Percentiles rank a stretch among this genome's conserved stretches.
Conservation (phyloP, 2,329 filamentous ascomycete species). For the Tolypocladium ophioglossoides region DNA sequence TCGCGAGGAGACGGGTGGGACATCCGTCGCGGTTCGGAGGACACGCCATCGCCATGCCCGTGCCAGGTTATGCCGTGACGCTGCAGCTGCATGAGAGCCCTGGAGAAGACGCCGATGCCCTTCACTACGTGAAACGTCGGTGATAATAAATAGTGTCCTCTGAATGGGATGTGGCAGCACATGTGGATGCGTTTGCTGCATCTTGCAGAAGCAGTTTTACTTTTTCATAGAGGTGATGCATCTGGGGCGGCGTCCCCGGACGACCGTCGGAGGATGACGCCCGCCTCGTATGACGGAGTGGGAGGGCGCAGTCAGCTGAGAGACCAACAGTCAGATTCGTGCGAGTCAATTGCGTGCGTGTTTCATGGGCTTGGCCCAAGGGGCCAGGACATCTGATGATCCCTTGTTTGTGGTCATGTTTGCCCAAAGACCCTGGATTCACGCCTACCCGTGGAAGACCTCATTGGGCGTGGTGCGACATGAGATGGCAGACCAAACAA, state of each 20-base stretch:
- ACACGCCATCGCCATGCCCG: not conserved
- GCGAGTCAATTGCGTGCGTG: too few species aligned
- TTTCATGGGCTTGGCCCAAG: too few species aligned
- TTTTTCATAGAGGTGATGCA: not conserved
- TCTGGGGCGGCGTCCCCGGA: not conserved
- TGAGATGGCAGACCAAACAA: not conserved
- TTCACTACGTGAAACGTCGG: not conserved
- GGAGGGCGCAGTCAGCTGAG: not conserved
- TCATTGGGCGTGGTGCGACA: not conserved
- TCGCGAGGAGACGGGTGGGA: not conserved
- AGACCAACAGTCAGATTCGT: too few species aligned
- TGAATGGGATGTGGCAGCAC: not conserved
- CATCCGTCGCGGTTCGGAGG: not conserved
- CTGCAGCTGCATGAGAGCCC: not conserved
- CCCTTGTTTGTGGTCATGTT: not conserved
- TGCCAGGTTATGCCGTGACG: not conserved
- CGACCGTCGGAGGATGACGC: too few species aligned
- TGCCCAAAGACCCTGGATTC: not conserved
- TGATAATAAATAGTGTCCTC: not conserved
- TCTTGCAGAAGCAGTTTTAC: not conserved
- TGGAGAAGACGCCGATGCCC: not conserved
- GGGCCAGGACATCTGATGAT: not conserved
- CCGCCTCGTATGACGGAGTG: not conserved
- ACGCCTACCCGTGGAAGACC: too few species aligned
- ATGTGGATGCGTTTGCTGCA: not conserved